phyloP scores from a whole-genome alignment of 2,329 filamentous ascomycete species.

The Ceratocystiopsis brevicomis region DNA sequence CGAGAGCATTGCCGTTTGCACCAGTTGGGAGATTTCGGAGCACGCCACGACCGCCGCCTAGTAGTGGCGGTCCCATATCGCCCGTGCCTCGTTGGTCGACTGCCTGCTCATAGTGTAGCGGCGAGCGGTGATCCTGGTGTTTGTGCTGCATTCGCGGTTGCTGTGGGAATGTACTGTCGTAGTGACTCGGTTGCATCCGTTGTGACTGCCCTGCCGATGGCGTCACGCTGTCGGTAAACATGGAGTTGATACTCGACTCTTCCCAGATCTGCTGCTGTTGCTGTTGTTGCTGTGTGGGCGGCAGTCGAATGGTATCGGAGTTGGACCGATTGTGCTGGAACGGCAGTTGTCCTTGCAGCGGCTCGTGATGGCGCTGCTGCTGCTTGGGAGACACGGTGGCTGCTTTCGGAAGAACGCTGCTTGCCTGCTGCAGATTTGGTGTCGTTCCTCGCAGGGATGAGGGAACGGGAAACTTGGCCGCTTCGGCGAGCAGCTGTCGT shows the following conservation, averaged over 20 bases:
- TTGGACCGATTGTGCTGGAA: constrained; percentile 8
- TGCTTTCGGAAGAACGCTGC: constrained; percentile 2
- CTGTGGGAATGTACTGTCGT: constrained; percentile 9
- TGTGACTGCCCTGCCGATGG: constrained; percentile 1
- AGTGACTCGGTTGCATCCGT: constrained; percentile 1
- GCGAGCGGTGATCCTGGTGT: no score
- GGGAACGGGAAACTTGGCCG: constrained; percentile 19
- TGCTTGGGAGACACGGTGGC: neutral
- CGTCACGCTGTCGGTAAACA: constrained; percentile 9
- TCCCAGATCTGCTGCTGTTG: constrained; percentile 17
- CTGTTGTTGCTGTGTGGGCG: constrained; percentile 1
- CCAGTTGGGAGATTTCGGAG: constrained; percentile 17
- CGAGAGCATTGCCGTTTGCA: constrained; percentile 8
- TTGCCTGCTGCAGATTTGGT: constrained; percentile 12
- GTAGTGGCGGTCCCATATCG: constrained; percentile 11
- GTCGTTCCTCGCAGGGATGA: constrained; percentile 14
- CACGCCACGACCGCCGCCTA: constrained; percentile 19
- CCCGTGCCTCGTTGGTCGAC: constrained; percentile 1
- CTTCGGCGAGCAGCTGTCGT: constrained; percentile 14
- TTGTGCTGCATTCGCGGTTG: constrained; percentile 1
- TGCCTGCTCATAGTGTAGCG: constrained; percentile 8
- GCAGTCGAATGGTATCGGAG: constrained; percentile 10
- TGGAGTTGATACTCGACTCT: constrained; percentile 18
- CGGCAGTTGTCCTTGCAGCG: neutral
- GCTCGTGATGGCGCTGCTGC: neutral